These are phyloP conservation scores for Saccharomycopsis synnaedendra DNA, from an alignment of 805 yeast genomes.

Conservation along the genomic window DNA sequence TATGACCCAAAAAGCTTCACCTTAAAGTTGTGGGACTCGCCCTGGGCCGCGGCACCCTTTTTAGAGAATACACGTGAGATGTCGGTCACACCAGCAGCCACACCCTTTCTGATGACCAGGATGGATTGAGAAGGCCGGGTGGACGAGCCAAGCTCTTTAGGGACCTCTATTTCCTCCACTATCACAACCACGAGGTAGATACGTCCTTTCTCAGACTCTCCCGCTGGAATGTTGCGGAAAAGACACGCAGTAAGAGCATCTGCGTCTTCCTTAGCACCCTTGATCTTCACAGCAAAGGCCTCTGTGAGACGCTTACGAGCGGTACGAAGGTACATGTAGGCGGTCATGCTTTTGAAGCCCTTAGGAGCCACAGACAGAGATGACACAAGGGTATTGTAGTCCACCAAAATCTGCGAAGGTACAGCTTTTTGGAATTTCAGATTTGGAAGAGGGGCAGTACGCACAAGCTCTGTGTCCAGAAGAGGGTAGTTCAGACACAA, in stretches of 20 bases:
- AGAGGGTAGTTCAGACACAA: constrained; percentile 63
- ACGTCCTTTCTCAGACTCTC: constrained; percentile 50
- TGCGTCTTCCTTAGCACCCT: constrained; percentile 39
- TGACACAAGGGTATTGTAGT: constrained; percentile 56
- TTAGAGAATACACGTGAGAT: constrained; percentile 67
- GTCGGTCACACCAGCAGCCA: constrained; percentile 84
- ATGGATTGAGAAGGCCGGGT: constrained; percentile 18
- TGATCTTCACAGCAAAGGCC: constrained; percentile 61
- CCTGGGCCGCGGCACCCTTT: constrained; percentile 45
- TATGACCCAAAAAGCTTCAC: constrained; percentile 66
- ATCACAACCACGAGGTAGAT: constrained; percentile 68
- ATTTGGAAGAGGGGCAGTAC: constrained; percentile 35
- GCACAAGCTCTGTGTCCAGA: constrained; percentile 23
- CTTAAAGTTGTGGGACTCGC: constrained; percentile 59
- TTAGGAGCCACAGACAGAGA: constrained; percentile 50
- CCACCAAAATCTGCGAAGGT: constrained; percentile 56
- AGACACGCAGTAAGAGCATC: constrained; percentile 70
- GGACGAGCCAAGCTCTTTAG: constrained; percentile 14
- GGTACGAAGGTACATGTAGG: constrained; percentile 61
- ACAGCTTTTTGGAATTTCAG: constrained; percentile 37
- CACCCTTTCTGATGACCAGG: constrained; percentile 53
- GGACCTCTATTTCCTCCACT: constrained; percentile 54
- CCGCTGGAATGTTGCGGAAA: constrained; percentile 63
- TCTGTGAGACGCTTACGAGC: constrained; percentile 59
- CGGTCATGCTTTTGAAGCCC: constrained; percentile 61